Conservation (phyloP, 768 basidiomycete species). For the Dendrothele bispora region DNA sequence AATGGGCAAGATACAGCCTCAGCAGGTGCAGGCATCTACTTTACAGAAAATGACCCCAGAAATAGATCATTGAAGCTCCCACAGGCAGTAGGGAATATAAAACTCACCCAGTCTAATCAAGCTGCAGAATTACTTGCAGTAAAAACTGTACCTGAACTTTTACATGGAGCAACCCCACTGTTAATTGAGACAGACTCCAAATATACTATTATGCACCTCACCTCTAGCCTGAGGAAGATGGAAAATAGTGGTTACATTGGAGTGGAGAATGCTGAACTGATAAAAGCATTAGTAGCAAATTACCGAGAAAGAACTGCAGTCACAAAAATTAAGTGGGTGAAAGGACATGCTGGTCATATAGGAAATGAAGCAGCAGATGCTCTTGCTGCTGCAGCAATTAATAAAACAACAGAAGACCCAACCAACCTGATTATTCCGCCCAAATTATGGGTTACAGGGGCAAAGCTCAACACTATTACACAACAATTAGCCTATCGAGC, state of each 20-base stretch:
- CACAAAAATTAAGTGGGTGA: conserved; percentile 23
- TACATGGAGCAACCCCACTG: neutral
- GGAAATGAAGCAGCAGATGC: conserved; percentile 27
- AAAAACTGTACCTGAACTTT: neutral
- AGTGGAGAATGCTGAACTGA: neutral
- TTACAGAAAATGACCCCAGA: neutral
- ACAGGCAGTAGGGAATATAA: no score
- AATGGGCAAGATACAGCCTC: neutral
- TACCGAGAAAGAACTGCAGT: conserved; percentile 13
- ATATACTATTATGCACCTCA: neutral
- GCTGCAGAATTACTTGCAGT: neutral
- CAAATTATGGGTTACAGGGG: conserved; percentile 11
- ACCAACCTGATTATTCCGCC: neutral
- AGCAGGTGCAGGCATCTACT: neutral
- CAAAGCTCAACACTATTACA: conserved; percentile 8
- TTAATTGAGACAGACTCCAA: neutral
- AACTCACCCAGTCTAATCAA: neutral
- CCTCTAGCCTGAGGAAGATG: neutral
- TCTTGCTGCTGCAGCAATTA: conserved; percentile 15
- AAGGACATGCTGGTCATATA: conserved; percentile 16
- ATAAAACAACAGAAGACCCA: conserved; percentile 9
- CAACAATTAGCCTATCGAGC: conserved; percentile 13
- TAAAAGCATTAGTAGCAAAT: neutral
- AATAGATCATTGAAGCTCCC: neutral
- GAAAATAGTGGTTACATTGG: neutral